phyloP scores from a whole-genome alignment of 495 filamentous ascomycete species.

The Xylaria longipes region DNA sequence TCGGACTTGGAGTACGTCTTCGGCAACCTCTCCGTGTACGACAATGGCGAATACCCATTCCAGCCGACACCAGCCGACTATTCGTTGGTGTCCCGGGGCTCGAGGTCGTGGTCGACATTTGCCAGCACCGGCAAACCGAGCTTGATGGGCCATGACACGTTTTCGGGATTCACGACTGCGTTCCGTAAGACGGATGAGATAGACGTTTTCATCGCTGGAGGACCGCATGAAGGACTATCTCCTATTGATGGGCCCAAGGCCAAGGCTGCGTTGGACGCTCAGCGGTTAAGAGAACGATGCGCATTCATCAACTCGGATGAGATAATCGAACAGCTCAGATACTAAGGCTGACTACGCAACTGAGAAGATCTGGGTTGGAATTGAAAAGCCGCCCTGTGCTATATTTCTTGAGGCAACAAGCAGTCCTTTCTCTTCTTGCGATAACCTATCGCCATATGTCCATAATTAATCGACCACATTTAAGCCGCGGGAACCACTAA shows the following conservation, averaged over 20 bases:
- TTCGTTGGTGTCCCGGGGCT: constrained; percentile 32
- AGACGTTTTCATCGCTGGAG: constrained; percentile 40
- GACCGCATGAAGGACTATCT: constrained; percentile 38
- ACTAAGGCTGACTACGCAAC: constrained; percentile 14
- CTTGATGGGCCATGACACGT: constrained; percentile 31
- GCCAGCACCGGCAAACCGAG: constrained; percentile 35
- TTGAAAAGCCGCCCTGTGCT: neutral
- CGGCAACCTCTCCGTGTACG: constrained; percentile 41
- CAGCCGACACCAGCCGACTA: constrained; percentile 35
- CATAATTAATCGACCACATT: neutral
- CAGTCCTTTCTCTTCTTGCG: neutral
- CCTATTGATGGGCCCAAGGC: constrained; percentile 35
- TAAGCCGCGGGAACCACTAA: no score
- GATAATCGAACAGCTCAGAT: constrained; percentile 34
- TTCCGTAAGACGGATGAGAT: constrained; percentile 24
- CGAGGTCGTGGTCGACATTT: constrained; percentile 44
- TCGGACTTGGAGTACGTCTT: constrained; percentile 56
- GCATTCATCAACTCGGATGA: constrained; percentile 36
- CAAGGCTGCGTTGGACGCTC: constrained; percentile 24
- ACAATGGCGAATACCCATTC: constrained; percentile 29
- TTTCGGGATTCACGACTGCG: constrained; percentile 35
- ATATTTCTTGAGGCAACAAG: neutral
- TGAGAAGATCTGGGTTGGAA: neutral
- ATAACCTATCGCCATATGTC: neutral
- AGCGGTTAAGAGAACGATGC: constrained; percentile 39